Base-by-base conservation (phyloP, 768 basidiomycete genomes). In the Peribolospora kevripleyi region DNA sequence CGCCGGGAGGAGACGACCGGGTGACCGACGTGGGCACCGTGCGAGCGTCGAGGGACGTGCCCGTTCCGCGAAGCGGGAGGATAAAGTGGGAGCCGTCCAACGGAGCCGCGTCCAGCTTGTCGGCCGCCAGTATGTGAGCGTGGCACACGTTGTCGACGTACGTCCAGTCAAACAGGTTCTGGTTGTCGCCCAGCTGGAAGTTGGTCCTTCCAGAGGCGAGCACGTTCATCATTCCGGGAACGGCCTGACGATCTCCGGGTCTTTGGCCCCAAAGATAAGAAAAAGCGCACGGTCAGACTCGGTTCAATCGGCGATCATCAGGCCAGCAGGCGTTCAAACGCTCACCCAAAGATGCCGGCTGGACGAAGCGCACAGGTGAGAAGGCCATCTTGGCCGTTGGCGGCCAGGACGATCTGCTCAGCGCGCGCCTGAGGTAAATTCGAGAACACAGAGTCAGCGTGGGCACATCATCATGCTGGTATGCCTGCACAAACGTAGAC, bases 81-180 rank as follows among this genome's bases (percentile, higher is more conserved):
- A 25, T 25, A 25, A 25, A 25, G 25, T 25, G 25, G 25, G 25
- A 25, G 25, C 25, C 25, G 25, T 3, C 25, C 25, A 25, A 25
- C 25, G 25, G 25, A 25, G 25, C 25, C 25, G 53, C 42, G 9
- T 51, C 64, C 47, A 98, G 77, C 64, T 79, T 83, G 72, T 95
- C 90, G 25, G 84, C 81, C 8, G 93, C 93, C 52, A 97, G 76
- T 10, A 98, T 70, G 66, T 98, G 93, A 3, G 88, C 90, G 62
- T 82, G 76, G 1, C 88, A 91, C 58, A 91, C 80, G 66, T 98
- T 98, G 54, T 79, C 86, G 61, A 97, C 86, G 64, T 95, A 95
- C 5, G 90, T 93, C 77, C 82, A 88, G 68, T 97, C 93, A 63
- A 84, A 87, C 3, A 97, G 69, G 66, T 97, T 97, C 59, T 75